Percentiles rank a stretch among this genome's conserved stretches.
These are phyloP conservation scores for Herpotrichia juniperi DNA, from an alignment of 2,329 filamentous ascomycete species.

Conservation along the genomic window DNA sequence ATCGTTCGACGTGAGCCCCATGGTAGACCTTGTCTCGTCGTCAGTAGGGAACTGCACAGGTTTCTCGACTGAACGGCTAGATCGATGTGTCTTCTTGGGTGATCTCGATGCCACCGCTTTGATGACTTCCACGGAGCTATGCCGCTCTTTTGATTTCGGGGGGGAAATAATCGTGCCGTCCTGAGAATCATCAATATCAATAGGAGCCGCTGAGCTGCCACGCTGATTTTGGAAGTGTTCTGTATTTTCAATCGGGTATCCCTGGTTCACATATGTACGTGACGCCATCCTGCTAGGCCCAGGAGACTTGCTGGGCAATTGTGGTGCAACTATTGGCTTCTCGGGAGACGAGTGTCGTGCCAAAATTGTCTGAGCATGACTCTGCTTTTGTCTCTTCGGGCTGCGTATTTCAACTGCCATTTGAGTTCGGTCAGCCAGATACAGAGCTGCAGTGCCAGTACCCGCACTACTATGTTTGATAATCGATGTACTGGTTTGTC, in stretches of 20 bases:
- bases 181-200: slow-evolving; percentile 36
- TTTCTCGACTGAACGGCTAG: no score
- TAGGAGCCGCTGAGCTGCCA: slow-evolving; percentile 27
- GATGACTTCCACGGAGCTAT: neutral
- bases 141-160: neutral
- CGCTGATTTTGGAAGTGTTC: neutral
- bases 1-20: no score
- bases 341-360: neutral
- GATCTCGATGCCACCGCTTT: no score
- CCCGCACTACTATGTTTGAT: neutral
- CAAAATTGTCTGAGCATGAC: neutral
- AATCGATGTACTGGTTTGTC: neutral
- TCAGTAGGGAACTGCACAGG: neutral
- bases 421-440: neutral
- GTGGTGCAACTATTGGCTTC: neutral
- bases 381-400: slow-evolving; percentile 1
- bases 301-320: neutral
- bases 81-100: no score
- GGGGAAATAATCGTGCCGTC: slow-evolving; percentile 7
- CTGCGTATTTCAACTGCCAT: neutral
- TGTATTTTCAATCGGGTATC: neutral
- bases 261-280: neutral
- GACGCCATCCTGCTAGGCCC: neutral
- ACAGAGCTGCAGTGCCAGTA: neutral
- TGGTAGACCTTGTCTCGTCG: no score